Conservation (phyloP, 2,329 filamentous ascomycete species). For the Fusarium pseudonygamai region DNA sequence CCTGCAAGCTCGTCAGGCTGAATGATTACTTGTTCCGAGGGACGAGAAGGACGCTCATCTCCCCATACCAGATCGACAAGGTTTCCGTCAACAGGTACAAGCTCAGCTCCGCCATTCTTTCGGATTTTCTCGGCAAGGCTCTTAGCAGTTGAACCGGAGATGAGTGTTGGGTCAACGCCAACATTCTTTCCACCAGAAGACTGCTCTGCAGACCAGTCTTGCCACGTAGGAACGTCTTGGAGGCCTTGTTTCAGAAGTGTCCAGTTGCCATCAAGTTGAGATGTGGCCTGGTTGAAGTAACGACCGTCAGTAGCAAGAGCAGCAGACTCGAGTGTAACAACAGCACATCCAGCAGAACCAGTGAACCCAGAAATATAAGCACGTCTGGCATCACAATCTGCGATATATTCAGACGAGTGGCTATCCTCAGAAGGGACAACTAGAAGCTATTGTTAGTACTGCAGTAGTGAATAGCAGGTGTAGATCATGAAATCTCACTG, state of each 20-base stretch:
- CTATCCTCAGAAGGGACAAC: slow-evolving; percentile 97
- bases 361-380: slow-evolving; percentile 94
- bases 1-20: slow-evolving; percentile 80
- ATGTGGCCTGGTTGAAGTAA: slow-evolving; percentile 96
- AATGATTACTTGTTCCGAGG: slow-evolving; percentile 78
- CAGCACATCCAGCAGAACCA: slow-evolving; percentile 91
- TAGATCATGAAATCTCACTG: slow-evolving; percentile 65
- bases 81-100: slow-evolving; percentile 81
- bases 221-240: slow-evolving; percentile 95
- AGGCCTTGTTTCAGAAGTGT: slow-evolving; percentile 89
- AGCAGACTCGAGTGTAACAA: slow-evolving; percentile 86
- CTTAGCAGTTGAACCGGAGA: slow-evolving; percentile 70
- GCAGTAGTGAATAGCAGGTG: neutral
- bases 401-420: slow-evolving; percentile 98
- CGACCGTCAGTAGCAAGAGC: slow-evolving; percentile 93
- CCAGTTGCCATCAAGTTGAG: slow-evolving; percentile 94
- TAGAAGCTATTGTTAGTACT: slow-evolving; percentile 51
- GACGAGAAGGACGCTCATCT: slow-evolving; percentile 74
- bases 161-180: slow-evolving; percentile 87
- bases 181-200: slow-evolving; percentile 87
- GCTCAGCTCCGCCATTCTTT: slow-evolving; percentile 81
- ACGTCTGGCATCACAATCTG: slow-evolving; percentile 90
- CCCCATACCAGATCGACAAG: slow-evolving; percentile 94
- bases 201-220: slow-evolving; percentile 93
- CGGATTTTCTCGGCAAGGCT: slow-evolving; percentile 88